Conservation (phyloP, 345 rosid species). For the Jatropha curcas region DNA sequence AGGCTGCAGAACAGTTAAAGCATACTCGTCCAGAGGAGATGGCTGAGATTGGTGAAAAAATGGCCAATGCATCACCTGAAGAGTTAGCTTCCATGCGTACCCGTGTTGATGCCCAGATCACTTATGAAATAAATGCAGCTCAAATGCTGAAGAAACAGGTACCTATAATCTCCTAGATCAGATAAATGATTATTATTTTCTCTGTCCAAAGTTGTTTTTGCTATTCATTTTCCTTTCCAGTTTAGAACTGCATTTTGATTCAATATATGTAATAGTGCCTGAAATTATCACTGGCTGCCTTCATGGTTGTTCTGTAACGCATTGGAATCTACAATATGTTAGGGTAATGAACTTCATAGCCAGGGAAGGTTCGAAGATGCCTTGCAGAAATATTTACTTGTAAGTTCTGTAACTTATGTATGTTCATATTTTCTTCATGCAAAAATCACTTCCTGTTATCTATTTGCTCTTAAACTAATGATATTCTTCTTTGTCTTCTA, state of each 20-base stretch:
- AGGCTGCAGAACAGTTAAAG: slow-evolving; percentile 90
- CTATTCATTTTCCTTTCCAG: background rate
- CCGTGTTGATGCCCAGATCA: slow-evolving; percentile 70
- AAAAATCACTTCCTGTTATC: background rate
- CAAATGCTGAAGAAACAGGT: slow-evolving; percentile 87
- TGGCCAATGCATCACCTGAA: slow-evolving; percentile 84
- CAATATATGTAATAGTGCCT: background rate
- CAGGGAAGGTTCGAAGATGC: slow-evolving; percentile 75
- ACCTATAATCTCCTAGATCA: background rate
- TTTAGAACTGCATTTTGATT: background rate
- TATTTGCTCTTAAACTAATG: slow-evolving; percentile 12
- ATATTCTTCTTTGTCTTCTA: slow-evolving; percentile 2
- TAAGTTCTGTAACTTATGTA: slow-evolving; percentile 36
- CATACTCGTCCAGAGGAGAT: slow-evolving; percentile 76
- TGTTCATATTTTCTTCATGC: slow-evolving; percentile 1
- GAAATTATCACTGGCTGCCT: background rate
- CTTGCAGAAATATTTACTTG: slow-evolving; percentile 74
- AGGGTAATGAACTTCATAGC: slow-evolving; percentile 93
- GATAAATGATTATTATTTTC: background rate
- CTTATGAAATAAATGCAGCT: slow-evolving; percentile 72
- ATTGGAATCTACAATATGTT: slow-evolving; percentile 17
- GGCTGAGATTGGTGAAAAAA: slow-evolving; percentile 86
- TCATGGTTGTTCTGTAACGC: background rate
- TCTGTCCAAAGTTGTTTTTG: background rate
- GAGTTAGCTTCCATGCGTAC: slow-evolving; percentile 80